Evolutionary conservation across 495 filamentous ascomycete genomes (phyloP).

Genomic region (Umbilicaria muhlenbergii): DNA sequence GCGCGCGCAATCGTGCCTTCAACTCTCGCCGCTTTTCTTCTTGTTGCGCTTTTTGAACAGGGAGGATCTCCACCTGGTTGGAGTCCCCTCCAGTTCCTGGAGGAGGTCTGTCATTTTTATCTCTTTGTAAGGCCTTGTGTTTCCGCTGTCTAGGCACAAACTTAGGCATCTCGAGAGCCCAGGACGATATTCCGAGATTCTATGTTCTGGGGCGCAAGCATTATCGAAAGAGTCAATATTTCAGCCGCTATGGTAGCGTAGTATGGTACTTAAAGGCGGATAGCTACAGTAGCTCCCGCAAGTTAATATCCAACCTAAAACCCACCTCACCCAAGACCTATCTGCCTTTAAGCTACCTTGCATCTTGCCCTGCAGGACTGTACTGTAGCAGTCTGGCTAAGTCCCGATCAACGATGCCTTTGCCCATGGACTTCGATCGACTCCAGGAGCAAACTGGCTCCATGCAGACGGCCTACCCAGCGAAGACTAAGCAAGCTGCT

Average conservation of each 20-base stretch:
- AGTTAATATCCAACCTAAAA: neutral
- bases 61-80: slow-evolving; percentile 57
- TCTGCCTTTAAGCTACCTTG: no score
- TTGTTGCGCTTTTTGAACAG: slow-evolving; percentile 46
- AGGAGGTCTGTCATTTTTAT: slow-evolving; percentile 29
- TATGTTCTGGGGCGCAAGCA: neutral
- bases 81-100: slow-evolving; percentile 34
- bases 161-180: slow-evolving; percentile 42
- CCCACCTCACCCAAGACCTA: no score
- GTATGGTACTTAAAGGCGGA: neutral
- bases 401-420: slow-evolving; percentile 4
- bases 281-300: neutral
- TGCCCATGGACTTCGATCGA: slow-evolving; percentile 7
- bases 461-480: slow-evolving; percentile 46
- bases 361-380: no score
- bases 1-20: slow-evolving; percentile 41
- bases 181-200: neutral
- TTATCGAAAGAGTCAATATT: no score
- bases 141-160: slow-evolving; percentile 71
- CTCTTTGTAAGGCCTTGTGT: slow-evolving; percentile 46
- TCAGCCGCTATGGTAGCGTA: neutral
- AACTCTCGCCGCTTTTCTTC: slow-evolving; percentile 55
- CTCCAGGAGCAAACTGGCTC: neutral
- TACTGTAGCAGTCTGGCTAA: no score
- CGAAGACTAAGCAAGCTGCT: slow-evolving; percentile 46